These are phyloP conservation scores for Macroventuria anomochaeta DNA, from an alignment of 2,329 filamentous ascomycete genomes.

Conservation along the genomic window DNA sequence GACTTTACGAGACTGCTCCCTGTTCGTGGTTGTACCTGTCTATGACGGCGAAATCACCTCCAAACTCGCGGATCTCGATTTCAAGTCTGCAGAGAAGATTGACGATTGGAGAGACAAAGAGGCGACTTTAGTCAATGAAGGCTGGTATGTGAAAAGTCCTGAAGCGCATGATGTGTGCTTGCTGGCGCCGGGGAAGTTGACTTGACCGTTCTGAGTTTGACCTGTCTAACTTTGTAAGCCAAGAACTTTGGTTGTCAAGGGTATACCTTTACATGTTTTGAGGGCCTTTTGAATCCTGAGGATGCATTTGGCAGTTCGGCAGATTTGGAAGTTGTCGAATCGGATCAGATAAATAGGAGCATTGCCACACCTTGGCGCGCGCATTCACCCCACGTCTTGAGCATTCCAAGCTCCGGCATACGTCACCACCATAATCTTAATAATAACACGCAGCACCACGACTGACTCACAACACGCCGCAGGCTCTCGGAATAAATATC, in stretches of 20 bases:
- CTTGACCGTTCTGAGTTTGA: not conserved
- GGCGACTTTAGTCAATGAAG: slow-evolving; percentile 44
- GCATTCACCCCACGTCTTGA: slow-evolving; percentile 9
- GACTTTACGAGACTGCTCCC: slow-evolving; percentile 57
- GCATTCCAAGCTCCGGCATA: slow-evolving; percentile 7
- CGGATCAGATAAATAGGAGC: slow-evolving; percentile 5
- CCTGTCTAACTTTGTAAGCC: not conserved
- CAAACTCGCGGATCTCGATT: slow-evolving; percentile 55
- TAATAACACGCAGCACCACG: not conserved
- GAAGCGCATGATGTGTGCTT: slow-evolving; percentile 10
- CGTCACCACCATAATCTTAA: slow-evolving; percentile 8
- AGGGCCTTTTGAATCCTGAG: not conserved
- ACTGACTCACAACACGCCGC: not conserved
- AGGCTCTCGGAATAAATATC: not conserved
- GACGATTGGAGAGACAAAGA: slow-evolving; percentile 53
- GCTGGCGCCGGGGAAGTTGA: not conserved
- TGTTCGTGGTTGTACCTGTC: slow-evolving; percentile 47
- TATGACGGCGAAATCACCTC: slow-evolving; percentile 42
- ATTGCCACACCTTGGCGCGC: slow-evolving; percentile 11
- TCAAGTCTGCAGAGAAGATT: slow-evolving; percentile 53
- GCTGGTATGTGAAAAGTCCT: slow-evolving; percentile 45
- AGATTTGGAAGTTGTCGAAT: not conserved
- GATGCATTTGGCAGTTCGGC: not conserved
- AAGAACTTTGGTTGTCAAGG: not conserved
- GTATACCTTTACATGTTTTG: not conserved